Base-by-base conservation (phyloP, 352 stramenopile species). In the Globisporangium spiculum region DNA sequence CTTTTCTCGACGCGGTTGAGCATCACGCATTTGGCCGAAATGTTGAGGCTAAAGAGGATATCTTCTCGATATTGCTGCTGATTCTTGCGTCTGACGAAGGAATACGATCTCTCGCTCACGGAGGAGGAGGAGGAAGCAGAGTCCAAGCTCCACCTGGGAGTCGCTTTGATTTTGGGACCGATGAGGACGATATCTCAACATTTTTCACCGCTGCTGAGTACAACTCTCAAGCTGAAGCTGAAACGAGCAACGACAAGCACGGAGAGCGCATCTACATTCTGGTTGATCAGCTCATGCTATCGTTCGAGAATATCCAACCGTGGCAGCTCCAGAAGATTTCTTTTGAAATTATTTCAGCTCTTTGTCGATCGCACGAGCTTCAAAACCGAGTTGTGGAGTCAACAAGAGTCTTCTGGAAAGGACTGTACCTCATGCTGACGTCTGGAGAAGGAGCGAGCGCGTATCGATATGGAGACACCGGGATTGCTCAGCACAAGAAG, bases 321-420 rank as follows among this genome's bases (percentile, higher is more conserved):
- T 92, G 83, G 83, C 81, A 89, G 56, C 84, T 92, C 20, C 86
- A 93, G 30, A 89, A 90, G 52, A 69, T 89, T 34, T 86, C 86
- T 12, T 94, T 91, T 69, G 84, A 88, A 32, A 89, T 92, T 46
- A 84, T 89, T 32, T 80, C 81, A 27, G 81, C 84, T n/a, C 71
- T 94, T 34, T 92, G 84, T 54, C 71, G 72, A 12, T 88, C 76
- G 44, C 69, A 48, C 16, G 73, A 75, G 6, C 68, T 94, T 0
- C 86, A 91, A 63, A 69, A 88, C 22, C 80, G 92, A 70, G 84
- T 94, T 16, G 78, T 92, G 44, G 61, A 72, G 27, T 81, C 75
- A 22, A 92, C 84, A 6, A 77, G 86, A 10, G 65, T 94, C 12
- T 94, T 94, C 62, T 94, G 86, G 86, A 88, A 91, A 68, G 83